A percentile compares a stretch with the other conserved stretches of the same genome.
phyloP scores from a whole-genome alignment of 352 stramenopile species.

The Phytophthora fragariae region DNA sequence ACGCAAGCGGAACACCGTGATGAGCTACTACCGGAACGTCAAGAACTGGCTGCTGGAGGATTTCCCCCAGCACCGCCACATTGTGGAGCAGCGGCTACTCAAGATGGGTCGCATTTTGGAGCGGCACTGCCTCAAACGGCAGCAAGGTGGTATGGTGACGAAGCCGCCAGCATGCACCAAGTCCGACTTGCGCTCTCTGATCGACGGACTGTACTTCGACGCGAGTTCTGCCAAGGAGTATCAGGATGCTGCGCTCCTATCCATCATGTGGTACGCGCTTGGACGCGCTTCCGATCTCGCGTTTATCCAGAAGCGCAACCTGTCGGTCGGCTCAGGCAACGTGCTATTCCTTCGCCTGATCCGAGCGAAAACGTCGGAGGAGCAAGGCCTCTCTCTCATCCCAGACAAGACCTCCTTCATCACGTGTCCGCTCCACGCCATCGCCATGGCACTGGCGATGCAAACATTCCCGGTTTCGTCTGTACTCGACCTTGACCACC shows the following conservation, averaged over 20 bases:
- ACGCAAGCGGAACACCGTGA: too few species aligned
- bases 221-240: slow-evolving; percentile 8
- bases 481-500: neutral
- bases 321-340: slow-evolving; percentile 5
- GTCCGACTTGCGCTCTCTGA: slow-evolving; percentile 5
- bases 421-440: slow-evolving; percentile 6
- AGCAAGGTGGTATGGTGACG: slow-evolving; percentile 6
- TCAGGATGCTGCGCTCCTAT: slow-evolving; percentile 22
- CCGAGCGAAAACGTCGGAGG: slow-evolving; percentile 8
- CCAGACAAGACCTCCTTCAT: slow-evolving; percentile 7
- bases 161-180: slow-evolving; percentile 26
- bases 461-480: slow-evolving; percentile 1
- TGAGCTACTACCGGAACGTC: too few species aligned
- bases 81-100: too few species aligned
- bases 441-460: slow-evolving; percentile 5
- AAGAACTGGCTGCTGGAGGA: too few species aligned
- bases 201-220: slow-evolving; percentile 10
- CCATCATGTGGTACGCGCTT: slow-evolving; percentile 15
- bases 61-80: too few species aligned
- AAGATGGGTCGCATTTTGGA: too few species aligned
- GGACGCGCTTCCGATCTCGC: slow-evolving; percentile 15
- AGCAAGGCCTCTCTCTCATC: slow-evolving; percentile 13
- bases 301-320: slow-evolving; percentile 24
- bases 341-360: slow-evolving; percentile 26
- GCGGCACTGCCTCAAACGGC: too few species aligned